Base-by-base conservation (phyloP, 2,329 filamentous ascomycete genomes). In the Penicillium vulpinum region DNA sequence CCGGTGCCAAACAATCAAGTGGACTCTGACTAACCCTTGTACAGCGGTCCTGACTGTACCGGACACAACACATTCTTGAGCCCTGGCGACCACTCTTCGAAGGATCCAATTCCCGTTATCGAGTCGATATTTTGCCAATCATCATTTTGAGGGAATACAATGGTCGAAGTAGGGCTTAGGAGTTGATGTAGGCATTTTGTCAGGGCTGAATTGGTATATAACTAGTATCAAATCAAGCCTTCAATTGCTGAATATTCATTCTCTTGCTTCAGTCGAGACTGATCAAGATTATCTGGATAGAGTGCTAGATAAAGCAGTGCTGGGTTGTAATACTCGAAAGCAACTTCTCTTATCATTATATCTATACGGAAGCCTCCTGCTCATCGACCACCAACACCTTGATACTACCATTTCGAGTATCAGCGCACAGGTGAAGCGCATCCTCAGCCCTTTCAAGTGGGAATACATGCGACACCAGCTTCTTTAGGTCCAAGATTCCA, bases 401-500 rank as follows among this genome's bases (percentile, higher is more conserved):
- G 62, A 87, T 85, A 59, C 80, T 83, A 0, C 80, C 80, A 16
- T 81, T 81, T 2, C 69, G 75, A 18, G 78, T 61, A 67, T 87
- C 81, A 0, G 81, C 78, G 40, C 76, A 81, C 3, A 83, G 68
- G 31, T 82, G 74, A 56, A 87, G 69, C 0, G 84, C 87, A 28
- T 88, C 83, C 1, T 83, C 62, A 0, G 86, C 85, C 59, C 83
- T 77, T 58, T 88, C 86, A 24, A 90, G 73, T 0, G 83, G 81
- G 59, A 85, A 88, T 1, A 76, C 78, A 69, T 90, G 86, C 11
- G 86, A 85, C 4, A 89, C 81, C 18, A 88, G 72, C 47, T 79
- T 80, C 66, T 85, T 85, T 21, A 88, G 74, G 66, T 88, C 81
- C 9, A 90, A 67, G 1, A 88, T 78, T 0, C 82, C 82, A 4